Base-by-base conservation (phyloP, 2,329 filamentous ascomycete genomes). In the Colletotrichum sp. region DNA sequence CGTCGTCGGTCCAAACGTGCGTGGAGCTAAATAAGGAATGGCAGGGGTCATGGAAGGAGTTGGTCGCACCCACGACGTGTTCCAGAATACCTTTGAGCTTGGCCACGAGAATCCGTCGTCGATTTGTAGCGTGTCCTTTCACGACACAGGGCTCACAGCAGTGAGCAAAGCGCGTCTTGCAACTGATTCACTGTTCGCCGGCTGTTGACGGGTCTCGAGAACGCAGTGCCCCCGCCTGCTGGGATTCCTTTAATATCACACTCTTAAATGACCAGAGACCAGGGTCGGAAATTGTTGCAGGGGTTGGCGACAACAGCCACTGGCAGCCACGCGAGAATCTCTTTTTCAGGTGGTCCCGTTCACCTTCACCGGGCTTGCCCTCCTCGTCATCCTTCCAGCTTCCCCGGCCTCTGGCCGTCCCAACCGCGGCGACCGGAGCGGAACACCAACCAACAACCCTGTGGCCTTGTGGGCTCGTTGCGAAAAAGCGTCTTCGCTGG, bases 281-380 rank as follows among this genome's bases (percentile, higher is more conserved):
- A 59, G 73, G 73, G 55, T 75, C 69, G 69, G 73, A 75, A 57
- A 75, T 72, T 75, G 69, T 57, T 34, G 18, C 55, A 75, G 32
- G 63, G 69, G 52, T 65, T 55, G 44, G 28, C 52, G 22, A 32
- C 63, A 60, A 44, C 63, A 68, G 26, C 34, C 65, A 57, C 65
- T 69, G 62, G 39, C 36, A 63, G 36, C 55, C 69, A 55, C 62
- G 69, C 55, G 68, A 64, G 63, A 48, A 44, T n/a, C 39, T 73
- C 57, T 63, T 16, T 10, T 34, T 44, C 39, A 69, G 65, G 65
- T 52, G n/a, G 39, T 57, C 30, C 39, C 26, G 32, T n/a, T 62
- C 57, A 62, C 57, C 57, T 24, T 62, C 57, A 62, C 44, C 32
- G 10, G 68, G 44, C 39, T 6, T 36, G 44, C 34, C 60, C 44